phyloP scores from a whole-genome alignment of 106 monocot genomes.

The Dioscorea dumetorum region DNA sequence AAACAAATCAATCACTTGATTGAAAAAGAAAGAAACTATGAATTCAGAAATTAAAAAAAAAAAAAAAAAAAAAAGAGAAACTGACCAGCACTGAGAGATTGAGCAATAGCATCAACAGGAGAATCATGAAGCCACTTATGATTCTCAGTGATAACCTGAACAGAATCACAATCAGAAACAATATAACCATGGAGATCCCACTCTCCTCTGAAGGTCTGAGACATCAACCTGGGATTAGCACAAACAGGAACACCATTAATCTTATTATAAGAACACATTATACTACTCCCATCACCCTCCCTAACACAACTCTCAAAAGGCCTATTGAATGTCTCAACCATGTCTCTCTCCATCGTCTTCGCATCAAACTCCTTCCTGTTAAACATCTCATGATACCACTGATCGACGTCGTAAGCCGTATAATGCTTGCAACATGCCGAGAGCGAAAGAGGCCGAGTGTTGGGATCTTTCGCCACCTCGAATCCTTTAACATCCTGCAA shows the following conservation, averaged over 20 bases:
- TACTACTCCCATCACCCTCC: too few species aligned
- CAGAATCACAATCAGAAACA: conserved; percentile 12
- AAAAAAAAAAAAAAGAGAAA: too few species aligned
- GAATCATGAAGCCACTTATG: neutral
- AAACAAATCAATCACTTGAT: neutral
- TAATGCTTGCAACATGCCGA: conserved; percentile 20
- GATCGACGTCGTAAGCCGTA: conserved; percentile 12
- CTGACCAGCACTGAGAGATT: conserved; percentile 1
- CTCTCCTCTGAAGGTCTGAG: too few species aligned
- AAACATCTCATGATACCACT: neutral
- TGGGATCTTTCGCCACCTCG: neutral
- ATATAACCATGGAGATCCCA: neutral
- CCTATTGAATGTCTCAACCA: too few species aligned
- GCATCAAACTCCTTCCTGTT: too few species aligned
- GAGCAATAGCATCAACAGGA: conserved; percentile 11
- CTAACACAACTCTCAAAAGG: too few species aligned
- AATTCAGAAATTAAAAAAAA: neutral
- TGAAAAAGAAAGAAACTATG: neutral
- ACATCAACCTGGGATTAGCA: too few species aligned
- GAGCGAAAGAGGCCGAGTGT: conserved; percentile 8
- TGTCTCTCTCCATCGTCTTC: too few species aligned
- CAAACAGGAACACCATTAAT: too few species aligned
- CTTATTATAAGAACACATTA: too few species aligned
- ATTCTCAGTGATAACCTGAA: neutral
- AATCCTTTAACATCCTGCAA: conserved; percentile 9